Percentiles rank a stretch among this genome's conserved stretches.
Conservation (phyloP, 345 rosid genomes). For the Salix udensis region DNA sequence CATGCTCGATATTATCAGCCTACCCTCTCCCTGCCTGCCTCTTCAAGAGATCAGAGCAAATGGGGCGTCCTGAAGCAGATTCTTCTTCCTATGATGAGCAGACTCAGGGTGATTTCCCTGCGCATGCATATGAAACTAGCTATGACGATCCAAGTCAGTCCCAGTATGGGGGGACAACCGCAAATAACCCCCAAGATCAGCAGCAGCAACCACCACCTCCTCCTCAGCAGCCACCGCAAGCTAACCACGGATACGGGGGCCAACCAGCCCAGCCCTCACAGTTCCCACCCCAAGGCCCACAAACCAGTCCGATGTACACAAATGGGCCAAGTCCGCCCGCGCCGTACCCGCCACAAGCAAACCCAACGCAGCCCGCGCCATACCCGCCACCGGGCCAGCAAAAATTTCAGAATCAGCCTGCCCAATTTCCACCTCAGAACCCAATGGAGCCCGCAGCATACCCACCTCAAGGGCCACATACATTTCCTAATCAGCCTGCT, state of each 20-base stretch:
- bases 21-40: not conserved
- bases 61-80: conserved; percentile 10
- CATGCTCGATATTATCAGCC: not conserved
- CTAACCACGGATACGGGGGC: not conserved
- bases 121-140: not conserved
- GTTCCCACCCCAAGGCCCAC: not conserved
- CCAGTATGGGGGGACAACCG: not conserved
- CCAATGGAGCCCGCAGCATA: not conserved
- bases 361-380: not conserved
- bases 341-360: conserved; percentile 2
- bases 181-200: not conserved
- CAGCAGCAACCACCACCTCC: not conserved
- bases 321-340: not conserved
- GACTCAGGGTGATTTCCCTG: not conserved
- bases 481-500: not conserved
- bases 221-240: not conserved
- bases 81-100: not conserved
- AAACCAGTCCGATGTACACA: not conserved
- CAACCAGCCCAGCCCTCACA: not conserved
- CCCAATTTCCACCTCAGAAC: not conserved
- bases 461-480: not conserved
- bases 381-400: not conserved
- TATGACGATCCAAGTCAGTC: not conserved
- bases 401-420: not conserved
- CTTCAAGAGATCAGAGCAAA: not conserved